Conservation (phyloP, 768 basidiomycete species). For the Leccinum boreale region DNA sequence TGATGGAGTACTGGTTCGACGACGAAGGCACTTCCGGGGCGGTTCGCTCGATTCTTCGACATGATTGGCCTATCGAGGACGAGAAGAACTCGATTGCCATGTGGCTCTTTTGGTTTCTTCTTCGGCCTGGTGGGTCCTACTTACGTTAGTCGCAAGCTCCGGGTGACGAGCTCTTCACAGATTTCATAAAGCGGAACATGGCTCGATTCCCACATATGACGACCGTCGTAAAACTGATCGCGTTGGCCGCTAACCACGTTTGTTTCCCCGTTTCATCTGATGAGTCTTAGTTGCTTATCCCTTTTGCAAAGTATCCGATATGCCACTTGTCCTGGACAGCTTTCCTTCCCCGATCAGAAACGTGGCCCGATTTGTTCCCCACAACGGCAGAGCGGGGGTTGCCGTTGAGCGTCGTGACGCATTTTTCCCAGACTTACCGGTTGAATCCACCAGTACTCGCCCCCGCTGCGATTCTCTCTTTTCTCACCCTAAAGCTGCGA, state of each 20-base stretch:
- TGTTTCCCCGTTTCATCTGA: conserved; percentile 26
- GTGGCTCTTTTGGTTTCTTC: conserved; percentile 78
- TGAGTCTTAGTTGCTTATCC: conserved; percentile 2
- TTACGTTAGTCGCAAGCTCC: neutral
- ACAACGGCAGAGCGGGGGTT: conserved; percentile 13
- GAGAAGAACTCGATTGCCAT: conserved; percentile 58
- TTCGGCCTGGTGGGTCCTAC: conserved; percentile 51
- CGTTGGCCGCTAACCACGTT: conserved; percentile 64
- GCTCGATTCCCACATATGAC: conserved; percentile 42
- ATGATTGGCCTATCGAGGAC: conserved; percentile 56
- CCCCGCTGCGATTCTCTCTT: conserved; percentile 69
- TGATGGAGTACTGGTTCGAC: conserved; percentile 66
- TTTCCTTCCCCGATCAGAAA: conserved; percentile 40
- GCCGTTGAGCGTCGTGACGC: conserved; percentile 25
- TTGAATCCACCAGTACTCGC: conserved; percentile 61
- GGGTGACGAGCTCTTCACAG: conserved; percentile 32
- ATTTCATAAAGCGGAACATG: conserved; percentile 43
- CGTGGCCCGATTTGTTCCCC: conserved; percentile 56
- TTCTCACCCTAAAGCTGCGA: conserved; percentile 49
- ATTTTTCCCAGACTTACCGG: conserved; percentile 45
- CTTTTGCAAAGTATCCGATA: conserved; percentile 53
- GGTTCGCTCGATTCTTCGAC: conserved; percentile 36
- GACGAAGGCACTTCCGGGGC: conserved; percentile 54
- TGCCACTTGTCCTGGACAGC: conserved; percentile 57
- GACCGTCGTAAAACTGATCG: conserved; percentile 55